Evolutionary conservation across 345 rosid species (phyloP).

Genomic region (Citrus inodora): DNA sequence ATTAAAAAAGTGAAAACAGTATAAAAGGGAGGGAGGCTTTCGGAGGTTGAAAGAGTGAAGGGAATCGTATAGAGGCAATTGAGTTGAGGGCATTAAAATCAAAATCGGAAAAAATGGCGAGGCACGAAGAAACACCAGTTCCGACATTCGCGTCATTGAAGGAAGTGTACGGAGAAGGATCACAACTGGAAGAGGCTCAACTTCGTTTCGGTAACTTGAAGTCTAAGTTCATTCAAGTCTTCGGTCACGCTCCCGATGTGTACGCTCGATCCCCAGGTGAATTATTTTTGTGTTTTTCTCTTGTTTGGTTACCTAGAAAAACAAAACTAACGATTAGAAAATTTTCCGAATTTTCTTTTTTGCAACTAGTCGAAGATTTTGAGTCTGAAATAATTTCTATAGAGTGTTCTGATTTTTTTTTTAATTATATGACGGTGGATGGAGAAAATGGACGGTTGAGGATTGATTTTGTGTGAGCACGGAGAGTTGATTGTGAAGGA

Average conservation of each 20-base stretch:
- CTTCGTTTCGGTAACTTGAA: conserved; percentile 63
- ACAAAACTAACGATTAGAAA: not conserved
- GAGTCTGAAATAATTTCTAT: not conserved
- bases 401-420: not conserved
- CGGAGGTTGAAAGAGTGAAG: not conserved
- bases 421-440: not conserved
- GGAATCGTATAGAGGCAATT: not conserved
- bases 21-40: not conserved
- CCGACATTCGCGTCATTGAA: conserved; percentile 63
- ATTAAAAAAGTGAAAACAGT: too few species aligned
- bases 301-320: conserved; percentile 13
- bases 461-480: not conserved
- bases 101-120: conserved; percentile 42
- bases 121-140: conserved; percentile 61
- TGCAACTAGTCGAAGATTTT: not conserved
- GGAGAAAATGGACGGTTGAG: not conserved
- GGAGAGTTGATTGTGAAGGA: not conserved
- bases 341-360: too few species aligned
- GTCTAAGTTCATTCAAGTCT: conserved; percentile 55
- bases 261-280: conserved; percentile 92
- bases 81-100: not conserved
- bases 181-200: conserved; percentile 72
- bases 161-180: conserved; percentile 71
- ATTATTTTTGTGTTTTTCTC: not conserved
- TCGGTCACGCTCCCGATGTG: conserved; percentile 63